These are phyloP conservation scores for Protomyces pachydermus DNA, from an alignment of 1,139 yeast species.

Conservation along the genomic window DNA sequence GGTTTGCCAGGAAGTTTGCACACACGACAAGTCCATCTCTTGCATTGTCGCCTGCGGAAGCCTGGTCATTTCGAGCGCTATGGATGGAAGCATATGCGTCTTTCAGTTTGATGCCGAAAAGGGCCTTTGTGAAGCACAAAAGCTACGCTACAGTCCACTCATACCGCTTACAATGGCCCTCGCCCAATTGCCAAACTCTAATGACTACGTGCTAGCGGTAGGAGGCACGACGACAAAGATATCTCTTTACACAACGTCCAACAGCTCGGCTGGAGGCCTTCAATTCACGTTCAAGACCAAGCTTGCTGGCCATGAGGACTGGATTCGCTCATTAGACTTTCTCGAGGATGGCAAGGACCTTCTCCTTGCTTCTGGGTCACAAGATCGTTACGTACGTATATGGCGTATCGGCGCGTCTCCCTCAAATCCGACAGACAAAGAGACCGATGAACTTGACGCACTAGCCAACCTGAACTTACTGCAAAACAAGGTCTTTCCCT, in stretches of 20 bases:
- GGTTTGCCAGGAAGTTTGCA: conserved; percentile 39
- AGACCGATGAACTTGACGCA: background rate
- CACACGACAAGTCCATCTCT: conserved; percentile 50
- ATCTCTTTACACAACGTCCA: conserved; percentile 51
- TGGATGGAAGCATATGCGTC: conserved; percentile 55
- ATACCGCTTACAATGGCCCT: conserved; percentile 63
- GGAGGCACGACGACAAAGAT: conserved; percentile 69
- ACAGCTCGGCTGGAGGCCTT: conserved; percentile 27
- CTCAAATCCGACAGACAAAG: background rate
- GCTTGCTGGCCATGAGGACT: conserved; percentile 85
- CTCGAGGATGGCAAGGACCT: conserved; percentile 47
- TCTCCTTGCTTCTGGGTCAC: conserved; percentile 78
- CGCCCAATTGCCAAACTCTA: conserved; percentile 41
- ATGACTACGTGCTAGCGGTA: conserved; percentile 52
- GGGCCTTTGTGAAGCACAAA: conserved; percentile 27
- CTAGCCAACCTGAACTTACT: conserved; percentile 3
- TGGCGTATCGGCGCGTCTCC: conserved; percentile 50
- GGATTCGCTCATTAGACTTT: conserved; percentile 73
- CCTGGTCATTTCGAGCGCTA: conserved; percentile 57
- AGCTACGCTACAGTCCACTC: conserved; percentile 39
- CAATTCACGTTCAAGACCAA: conserved; percentile 47
- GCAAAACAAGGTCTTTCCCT: conserved; percentile 14
- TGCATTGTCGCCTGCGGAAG: conserved; percentile 44
- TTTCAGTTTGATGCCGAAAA: conserved; percentile 42
- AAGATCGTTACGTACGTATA: conserved; percentile 79